Base-by-base conservation (phyloP, 208 protist species). In the Acanthamoeba castellanii region DNA sequence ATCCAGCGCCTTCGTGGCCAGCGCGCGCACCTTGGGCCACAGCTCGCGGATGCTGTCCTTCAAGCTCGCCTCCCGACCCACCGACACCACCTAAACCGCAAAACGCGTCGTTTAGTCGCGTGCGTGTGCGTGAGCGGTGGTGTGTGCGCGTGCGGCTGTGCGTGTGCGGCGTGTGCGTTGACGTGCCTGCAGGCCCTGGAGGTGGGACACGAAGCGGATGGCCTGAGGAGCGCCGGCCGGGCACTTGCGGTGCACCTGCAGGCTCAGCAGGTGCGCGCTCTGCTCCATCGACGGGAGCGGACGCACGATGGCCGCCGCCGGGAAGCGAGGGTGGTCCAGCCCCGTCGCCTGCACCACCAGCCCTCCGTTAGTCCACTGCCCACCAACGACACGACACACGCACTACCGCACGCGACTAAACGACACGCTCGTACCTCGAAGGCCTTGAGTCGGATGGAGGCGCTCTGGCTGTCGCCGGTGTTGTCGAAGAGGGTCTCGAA, bases 221-320 rank as follows among this genome's bases (percentile, higher is more conserved):
- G 37, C 37, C 34, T 78, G 70, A 8, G 13, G 34, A 25, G 34
- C 70, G 27, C 34, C 70, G 34, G 9, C 7, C 70, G 30, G 34
- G 70, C 70, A 45, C 70, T 78, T 78, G 70, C 70, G 70, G 30
- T 78, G 70, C 9, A 34, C 30, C 70, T 78, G 70, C 34, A 34
- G 20, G 70, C 30, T 34, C 30, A 78, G 70, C 34, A 47, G 30
- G 34, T 78, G 70, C 30, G 30, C 16, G 27, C 37, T 45, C 34
- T 45, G 34, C 34, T 45, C 37, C 13, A 22, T 34, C 34, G 30
- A 34, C 34, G 37, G 70, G 27, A 78, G 30, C 34, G 70, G 70
- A 20, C 70, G 70, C 30, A 78, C 34, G 34, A 47, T 45, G 2
- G 70, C 37, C 9, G 70, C 70, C 13, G 37, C 34, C 30, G 70